A percentile compares a stretch with the other conserved stretches of the same genome.
Evolutionary conservation across 2,329 filamentous ascomycete species (phyloP).

Genomic region (Thelonectria discophora): DNA sequence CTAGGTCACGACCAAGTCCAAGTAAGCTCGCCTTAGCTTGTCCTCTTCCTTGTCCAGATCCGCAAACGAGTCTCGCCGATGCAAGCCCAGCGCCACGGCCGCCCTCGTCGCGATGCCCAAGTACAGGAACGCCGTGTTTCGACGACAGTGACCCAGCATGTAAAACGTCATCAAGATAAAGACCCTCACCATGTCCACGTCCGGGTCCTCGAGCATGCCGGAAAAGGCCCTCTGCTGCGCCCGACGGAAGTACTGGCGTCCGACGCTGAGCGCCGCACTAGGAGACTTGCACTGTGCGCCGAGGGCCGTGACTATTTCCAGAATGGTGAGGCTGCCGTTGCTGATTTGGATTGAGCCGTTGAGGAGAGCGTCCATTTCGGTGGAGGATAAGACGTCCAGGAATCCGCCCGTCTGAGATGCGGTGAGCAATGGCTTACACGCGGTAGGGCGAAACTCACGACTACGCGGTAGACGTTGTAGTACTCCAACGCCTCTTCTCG

Average conservation of each 20-base stretch:
- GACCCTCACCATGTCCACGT: slow-evolving; percentile 38
- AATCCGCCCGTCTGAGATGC: slow-evolving; percentile 46
- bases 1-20: too few relatives aligned
- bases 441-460: slow-evolving; percentile 20
- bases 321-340: slow-evolving; percentile 13
- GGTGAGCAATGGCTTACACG: background rate
- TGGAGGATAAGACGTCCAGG: slow-evolving; percentile 44
- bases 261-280: slow-evolving; percentile 24
- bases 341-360: slow-evolving; percentile 18
- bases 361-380: slow-evolving; percentile 42
- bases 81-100: slow-evolving; percentile 65
- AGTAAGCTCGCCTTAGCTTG: slow-evolving; percentile 30
- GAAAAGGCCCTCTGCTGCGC: slow-evolving; percentile 45
- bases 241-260: slow-evolving; percentile 55
- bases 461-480: slow-evolving; percentile 29
- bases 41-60: slow-evolving; percentile 25
- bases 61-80: slow-evolving; percentile 46
- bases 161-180: slow-evolving; percentile 72
- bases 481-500: slow-evolving; percentile 26
- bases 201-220: slow-evolving; percentile 39
- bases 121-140: slow-evolving; percentile 73
- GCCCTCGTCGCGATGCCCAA: slow-evolving; percentile 66
- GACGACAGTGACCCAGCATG: slow-evolving; percentile 69
- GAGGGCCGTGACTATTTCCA: slow-evolving; percentile 39
- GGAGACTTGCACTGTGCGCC: slow-evolving; percentile 39